Evolutionary conservation across 2,329 filamentous ascomycete species (phyloP).

Genomic region (Aspergillus sclerotialis): DNA sequence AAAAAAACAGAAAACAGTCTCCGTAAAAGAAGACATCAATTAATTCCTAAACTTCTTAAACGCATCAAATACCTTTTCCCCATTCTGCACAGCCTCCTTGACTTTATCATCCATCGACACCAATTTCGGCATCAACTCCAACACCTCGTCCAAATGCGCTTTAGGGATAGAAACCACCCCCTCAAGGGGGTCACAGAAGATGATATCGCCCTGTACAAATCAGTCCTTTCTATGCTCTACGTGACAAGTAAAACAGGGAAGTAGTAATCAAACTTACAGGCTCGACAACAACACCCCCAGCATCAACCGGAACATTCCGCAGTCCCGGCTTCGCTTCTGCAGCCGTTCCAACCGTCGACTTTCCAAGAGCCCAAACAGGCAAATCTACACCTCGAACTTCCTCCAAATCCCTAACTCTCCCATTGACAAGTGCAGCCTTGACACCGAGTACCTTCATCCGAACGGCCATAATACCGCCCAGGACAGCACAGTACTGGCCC

Average conservation of each 20-base stretch:
- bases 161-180: conserved; percentile 63
- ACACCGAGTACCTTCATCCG: conserved; percentile 59
- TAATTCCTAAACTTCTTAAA: conserved; percentile 51
- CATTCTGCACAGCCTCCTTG: conserved; percentile 57
- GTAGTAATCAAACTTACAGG: conserved; percentile 30
- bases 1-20: not conserved
- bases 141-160: conserved; percentile 51
- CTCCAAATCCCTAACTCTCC: conserved; percentile 59
- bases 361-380: conserved; percentile 43
- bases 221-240: not conserved
- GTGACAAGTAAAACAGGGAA: not conserved
- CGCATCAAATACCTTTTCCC: conserved; percentile 58
- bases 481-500: conserved; percentile 60
- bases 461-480: conserved; percentile 70
- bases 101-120: conserved; percentile 52
- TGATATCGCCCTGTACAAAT: conserved; percentile 51
- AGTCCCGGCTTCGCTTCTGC: conserved; percentile 38
- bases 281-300: conserved; percentile 34
- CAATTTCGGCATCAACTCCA: conserved; percentile 53
- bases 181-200: conserved; percentile 63
- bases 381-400: conserved; percentile 52
- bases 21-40: too few species aligned
- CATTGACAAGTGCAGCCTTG: conserved; percentile 59
- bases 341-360: conserved; percentile 39
- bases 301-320: conserved; percentile 33